Conservation (phyloP, 495 filamentous ascomycete species). For the Hypoxylon fuscum region DNA sequence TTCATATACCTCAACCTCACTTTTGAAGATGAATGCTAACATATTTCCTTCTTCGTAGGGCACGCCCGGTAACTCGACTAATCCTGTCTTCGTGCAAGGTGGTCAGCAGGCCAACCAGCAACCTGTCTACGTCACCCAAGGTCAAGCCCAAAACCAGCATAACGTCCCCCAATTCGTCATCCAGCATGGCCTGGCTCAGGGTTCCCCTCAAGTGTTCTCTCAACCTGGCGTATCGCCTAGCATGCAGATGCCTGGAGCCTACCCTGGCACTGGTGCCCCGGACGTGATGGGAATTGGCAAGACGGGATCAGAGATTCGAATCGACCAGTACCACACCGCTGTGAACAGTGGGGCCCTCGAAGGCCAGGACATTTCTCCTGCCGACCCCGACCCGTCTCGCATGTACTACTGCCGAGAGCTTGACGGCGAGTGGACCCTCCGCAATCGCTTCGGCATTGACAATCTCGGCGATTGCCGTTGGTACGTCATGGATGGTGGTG, state of each 20-base stretch:
- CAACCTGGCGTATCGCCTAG: constrained; percentile 16
- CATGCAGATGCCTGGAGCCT: not conserved
- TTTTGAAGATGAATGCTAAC: constrained; percentile 33
- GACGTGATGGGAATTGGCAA: constrained; percentile 52
- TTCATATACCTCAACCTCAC: constrained; percentile 2
- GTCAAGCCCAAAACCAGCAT: constrained; percentile 8
- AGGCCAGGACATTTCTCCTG: constrained; percentile 61
- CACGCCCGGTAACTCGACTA: constrained; percentile 17
- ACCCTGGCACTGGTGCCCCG: constrained; percentile 29
- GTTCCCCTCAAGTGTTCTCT: constrained; percentile 25
- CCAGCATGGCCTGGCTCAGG: not conserved
- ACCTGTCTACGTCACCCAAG: constrained; percentile 20
- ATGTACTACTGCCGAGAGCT: constrained; percentile 61
- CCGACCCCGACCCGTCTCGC: constrained; percentile 59
- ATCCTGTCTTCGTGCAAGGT: constrained; percentile 33
- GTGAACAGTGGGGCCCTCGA: constrained; percentile 51
- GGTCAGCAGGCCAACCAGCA: constrained; percentile 13
- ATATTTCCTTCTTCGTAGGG: constrained; percentile 20
- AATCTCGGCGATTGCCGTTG: constrained; percentile 57
- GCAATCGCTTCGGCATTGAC: constrained; percentile 60
- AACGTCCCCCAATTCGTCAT: not conserved
- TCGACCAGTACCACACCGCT: constrained; percentile 52
- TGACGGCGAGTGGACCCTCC: constrained; percentile 56
- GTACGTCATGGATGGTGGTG: constrained; percentile 56
- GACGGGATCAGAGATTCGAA: constrained; percentile 48